Conservation (phyloP, 768 basidiomycete genomes). For the Cystoderma amianthinum region DNA sequence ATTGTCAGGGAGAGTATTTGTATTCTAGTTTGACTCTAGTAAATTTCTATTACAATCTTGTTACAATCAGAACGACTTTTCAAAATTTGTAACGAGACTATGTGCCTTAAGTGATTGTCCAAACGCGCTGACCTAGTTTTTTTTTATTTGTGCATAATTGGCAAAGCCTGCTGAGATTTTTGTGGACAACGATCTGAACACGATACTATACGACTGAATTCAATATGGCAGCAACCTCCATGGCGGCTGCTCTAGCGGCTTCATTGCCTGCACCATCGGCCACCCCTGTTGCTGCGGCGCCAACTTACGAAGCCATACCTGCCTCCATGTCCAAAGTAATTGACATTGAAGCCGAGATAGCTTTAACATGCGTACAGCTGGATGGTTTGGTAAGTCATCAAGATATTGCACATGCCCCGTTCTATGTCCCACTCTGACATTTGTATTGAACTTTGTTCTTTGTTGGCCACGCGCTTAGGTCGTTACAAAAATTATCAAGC, state of each 20-base stretch:
- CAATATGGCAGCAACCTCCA: constrained; percentile 67
- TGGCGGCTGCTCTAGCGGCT: constrained; percentile 91
- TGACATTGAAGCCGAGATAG: constrained; percentile 89
- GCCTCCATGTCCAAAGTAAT: constrained; percentile 89
- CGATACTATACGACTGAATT: constrained; percentile 2
- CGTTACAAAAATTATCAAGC: constrained; percentile 90
- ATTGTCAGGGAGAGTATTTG: too few relatives aligned
- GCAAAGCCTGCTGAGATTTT: constrained; percentile 13
- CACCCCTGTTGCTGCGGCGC: constrained; percentile 53
- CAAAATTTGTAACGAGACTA: too few relatives aligned
- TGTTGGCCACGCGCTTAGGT: constrained; percentile 43
- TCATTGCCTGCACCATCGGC: constrained; percentile 63
- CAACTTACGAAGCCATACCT: constrained; percentile 82
- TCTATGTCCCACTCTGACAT: not conserved
- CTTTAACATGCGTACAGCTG: constrained; percentile 71
- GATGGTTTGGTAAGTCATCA: constrained; percentile 72
- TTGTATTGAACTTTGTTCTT: constrained; percentile 1
- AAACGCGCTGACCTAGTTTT: too few relatives aligned
- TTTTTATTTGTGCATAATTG: constrained; percentile 23
- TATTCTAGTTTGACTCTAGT: too few relatives aligned
- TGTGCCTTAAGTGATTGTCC: too few relatives aligned
- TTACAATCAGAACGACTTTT: too few relatives aligned
- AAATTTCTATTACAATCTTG: too few relatives aligned
- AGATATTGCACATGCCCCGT: not conserved
- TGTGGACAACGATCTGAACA: constrained; percentile 7